Conservation (phyloP, 768 basidiomycete genomes). For the Trametopsis cervina region DNA sequence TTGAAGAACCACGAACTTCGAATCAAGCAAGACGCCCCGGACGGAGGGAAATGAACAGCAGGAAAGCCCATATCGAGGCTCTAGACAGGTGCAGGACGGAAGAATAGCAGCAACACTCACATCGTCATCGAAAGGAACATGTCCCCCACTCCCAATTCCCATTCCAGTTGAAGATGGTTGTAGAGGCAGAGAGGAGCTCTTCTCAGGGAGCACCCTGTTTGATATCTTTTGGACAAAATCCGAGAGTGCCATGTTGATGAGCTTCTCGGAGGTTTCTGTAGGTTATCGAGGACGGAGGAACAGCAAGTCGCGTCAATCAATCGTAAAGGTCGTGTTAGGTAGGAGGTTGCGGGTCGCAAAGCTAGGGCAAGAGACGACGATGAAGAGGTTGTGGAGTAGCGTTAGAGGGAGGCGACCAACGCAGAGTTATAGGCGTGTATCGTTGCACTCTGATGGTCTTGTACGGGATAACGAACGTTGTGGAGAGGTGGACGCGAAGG, state of each 20-base stretch:
- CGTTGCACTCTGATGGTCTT: no score
- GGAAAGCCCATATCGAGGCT: no score
- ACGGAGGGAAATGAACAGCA: slow-evolving; percentile 1
- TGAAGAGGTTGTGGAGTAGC: background rate
- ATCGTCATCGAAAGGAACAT: slow-evolving; percentile 62
- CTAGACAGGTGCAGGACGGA: no score
- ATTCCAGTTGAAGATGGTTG: slow-evolving; percentile 47
- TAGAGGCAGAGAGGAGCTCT: slow-evolving; percentile 26
- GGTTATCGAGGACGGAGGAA: no score
- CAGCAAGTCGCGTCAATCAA: background rate
- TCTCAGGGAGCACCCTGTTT: slow-evolving; percentile 38
- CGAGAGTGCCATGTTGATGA: slow-evolving; percentile 10
- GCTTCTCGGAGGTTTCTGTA: background rate
- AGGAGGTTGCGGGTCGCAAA: background rate
- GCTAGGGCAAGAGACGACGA: background rate
- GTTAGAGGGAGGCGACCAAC: background rate
- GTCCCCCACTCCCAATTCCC: slow-evolving; percentile 45
- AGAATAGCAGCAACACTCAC: slow-evolving; percentile 62
- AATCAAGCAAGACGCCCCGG: no score
- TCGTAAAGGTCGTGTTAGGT: background rate
- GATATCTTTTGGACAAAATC: slow-evolving; percentile 51
- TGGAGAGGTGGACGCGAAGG: background rate
- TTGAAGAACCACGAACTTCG: no score
- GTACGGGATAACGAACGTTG: no score
- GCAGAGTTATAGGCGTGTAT: no score